Evolutionary conservation across 805 yeast genomes (phyloP), one percentile per base, ranked within the genome.

Genomic region (Candida sonorensis): DNA sequence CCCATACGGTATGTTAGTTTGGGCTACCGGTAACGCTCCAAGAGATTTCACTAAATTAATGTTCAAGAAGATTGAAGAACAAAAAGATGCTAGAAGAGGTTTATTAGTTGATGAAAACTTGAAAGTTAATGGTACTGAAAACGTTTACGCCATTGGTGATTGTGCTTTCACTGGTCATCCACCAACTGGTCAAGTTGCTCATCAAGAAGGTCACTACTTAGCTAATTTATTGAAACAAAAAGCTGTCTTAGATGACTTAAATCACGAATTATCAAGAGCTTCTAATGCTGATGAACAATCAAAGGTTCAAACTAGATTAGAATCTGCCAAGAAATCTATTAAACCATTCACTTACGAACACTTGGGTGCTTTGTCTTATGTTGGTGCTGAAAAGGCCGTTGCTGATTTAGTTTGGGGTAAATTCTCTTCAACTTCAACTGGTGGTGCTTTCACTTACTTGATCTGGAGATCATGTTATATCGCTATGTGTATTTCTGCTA

Each of bases 11-110:
- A 55, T 69, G 62, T 62, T 70, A 46, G 69, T 70, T 36, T 70
- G 76, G 76, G 76, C 76, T 37, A 69, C 74, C 21, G 76, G 76
- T 55, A 70, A 69, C 50, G 74, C 74, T 26, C 71, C 70, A 41
- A 63, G 75, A 57, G 62, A 59, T 31, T 61, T 70, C 45, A 61
- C 65, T 33, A 56, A 64, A 31, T 57, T 59, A 45, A 57, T 70
- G 51, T 53, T 59, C 23, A 46, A 63, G 29, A 64, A 67, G 57
- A 53, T 70, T 37, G 70, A 65, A 29, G 74, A 67, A 40, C 76
- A 70, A 55, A 66, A 61, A 46, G 67, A 63, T 42, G 75, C 75
- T 35, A 62, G 73, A 59, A 59, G 75, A 54, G 76, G 76, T 30
- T 59, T 70, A 45, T 58, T 69, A 48, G 67, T 70, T 21, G 62